phyloP scores from a whole-genome alignment of 495 filamentous ascomycete species.

The Parathielavia hyrcaniae region DNA sequence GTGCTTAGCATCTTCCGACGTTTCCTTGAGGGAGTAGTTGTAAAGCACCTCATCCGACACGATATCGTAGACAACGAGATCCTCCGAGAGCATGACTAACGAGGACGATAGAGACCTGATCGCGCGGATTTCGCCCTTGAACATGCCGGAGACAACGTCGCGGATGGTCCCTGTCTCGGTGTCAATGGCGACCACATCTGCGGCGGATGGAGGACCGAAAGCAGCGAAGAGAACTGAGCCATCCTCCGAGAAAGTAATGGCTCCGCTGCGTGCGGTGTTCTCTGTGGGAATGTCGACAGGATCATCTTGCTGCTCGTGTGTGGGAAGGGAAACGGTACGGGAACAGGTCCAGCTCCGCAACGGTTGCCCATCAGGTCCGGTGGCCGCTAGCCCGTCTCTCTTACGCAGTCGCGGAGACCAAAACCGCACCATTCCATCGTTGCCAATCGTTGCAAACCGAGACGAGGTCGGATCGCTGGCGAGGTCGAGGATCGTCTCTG shows the following conservation, averaged over 20 bases:
- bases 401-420: constrained; percentile 66
- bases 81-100: constrained; percentile 56
- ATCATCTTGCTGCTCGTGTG: constrained; percentile 37
- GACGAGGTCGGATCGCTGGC: constrained; percentile 56
- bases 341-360: constrained; percentile 70
- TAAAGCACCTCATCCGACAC: constrained; percentile 53
- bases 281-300: constrained; percentile 11
- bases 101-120: constrained; percentile 55
- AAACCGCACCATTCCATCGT: constrained; percentile 66
- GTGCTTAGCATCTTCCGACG: constrained; percentile 33
- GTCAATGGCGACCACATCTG: constrained; percentile 53
- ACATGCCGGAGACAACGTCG: constrained; percentile 50
- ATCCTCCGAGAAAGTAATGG: constrained; percentile 73
- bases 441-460: constrained; percentile 77
- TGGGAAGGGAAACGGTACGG: constrained; percentile 50
- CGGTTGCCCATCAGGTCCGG: constrained; percentile 45
- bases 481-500: constrained; percentile 62
- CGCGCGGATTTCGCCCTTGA: constrained; percentile 46
- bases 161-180: constrained; percentile 50
- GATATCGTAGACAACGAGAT: constrained; percentile 60
- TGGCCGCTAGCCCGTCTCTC: constrained; percentile 55
- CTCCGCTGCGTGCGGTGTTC: constrained; percentile 35
- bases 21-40: constrained; percentile 38
- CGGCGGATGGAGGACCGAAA: constrained; percentile 38
- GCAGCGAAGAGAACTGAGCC: constrained; percentile 73